Evolutionary conservation across 169 alveolate genomes (phyloP), one percentile per base, ranked within the genome.

Genomic region (Plasmodium gonderi): DNA sequence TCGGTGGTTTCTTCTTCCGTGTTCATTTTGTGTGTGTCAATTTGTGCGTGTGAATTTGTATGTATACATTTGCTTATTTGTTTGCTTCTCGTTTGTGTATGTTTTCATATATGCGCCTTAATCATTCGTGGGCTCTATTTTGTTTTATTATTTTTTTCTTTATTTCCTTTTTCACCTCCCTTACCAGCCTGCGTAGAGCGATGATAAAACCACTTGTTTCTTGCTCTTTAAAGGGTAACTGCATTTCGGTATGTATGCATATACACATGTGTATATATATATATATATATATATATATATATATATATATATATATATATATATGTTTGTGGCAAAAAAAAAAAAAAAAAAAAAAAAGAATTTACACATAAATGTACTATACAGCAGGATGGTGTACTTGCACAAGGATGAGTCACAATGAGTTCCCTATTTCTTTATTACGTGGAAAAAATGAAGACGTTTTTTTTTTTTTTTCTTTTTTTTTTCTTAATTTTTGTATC

Each of bases 21-120:
- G 23, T 82, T 79, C 49, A 31, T 82, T 67, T 82, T 69, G 60
- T 82, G 26, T 49, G 51, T 82, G 36, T 60, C n/a, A n/a, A n/a
- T n/a, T n/a, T n/a, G n/a, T n/a, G n/a, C n/a, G n/a, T n/a, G n/a
- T n/a, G n/a, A n/a, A n/a, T n/a, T n/a, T n/a, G n/a, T n/a, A n/a
- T n/a, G n/a, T n/a, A n/a, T n/a, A n/a, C n/a, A n/a, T n/a, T n/a
- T n/a, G n/a, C n/a, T n/a, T n/a, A n/a, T n/a, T 60, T 29, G 72
- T 60, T n/a, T 60, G 7, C 26, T 60, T 11, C 36, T 36, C 38
- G 36, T 60, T 36, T 36, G 40, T 7, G 36, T 3, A 14, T 36
- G 1, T 60, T 20, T 60, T 17, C 72, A 60, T 60, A 36, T 23
- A 60, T 60, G 31, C 72, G 17, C n/a, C 38, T n/a, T 23, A 36